phyloP scores from a whole-genome alignment of 1,139 yeast genomes.

The Nakaseomyces delphensis region DNA sequence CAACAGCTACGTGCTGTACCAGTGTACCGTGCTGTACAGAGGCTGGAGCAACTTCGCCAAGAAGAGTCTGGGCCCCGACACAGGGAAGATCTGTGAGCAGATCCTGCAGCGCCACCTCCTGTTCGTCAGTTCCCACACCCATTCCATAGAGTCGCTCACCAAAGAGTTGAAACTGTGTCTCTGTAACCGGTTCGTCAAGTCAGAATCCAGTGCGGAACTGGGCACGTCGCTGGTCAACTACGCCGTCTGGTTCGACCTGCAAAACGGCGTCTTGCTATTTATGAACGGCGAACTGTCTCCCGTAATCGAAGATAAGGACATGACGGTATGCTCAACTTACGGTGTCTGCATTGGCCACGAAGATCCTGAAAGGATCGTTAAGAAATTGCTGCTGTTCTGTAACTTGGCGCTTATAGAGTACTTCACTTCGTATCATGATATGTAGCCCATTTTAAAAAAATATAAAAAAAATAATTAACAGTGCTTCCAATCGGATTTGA shows the following conservation, averaged over 20 bases:
- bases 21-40: not conserved
- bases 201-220: conserved; percentile 5
- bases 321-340: not conserved
- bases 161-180: conserved; percentile 1
- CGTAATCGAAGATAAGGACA: not conserved
- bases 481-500: conserved; percentile 36
- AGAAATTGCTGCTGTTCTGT: conserved; percentile 19
- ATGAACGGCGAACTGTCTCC: conserved; percentile 12
- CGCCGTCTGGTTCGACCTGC: conserved; percentile 22
- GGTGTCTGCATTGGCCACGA: conserved; percentile 9
- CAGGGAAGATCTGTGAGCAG: not conserved
- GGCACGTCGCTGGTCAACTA: conserved; percentile 3
- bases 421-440: not conserved
- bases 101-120: not conserved
- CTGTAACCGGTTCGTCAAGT: conserved; percentile 7
- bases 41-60: not conserved
- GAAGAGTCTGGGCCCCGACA: not conserved
- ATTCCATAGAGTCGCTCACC: not conserved
- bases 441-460: not conserved
- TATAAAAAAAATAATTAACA: conserved; percentile 11
- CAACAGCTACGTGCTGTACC: not conserved
- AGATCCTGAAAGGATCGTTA: conserved; percentile 11
- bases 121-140: not conserved
- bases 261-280: conserved; percentile 18
- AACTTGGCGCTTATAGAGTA: conserved; percentile 18